Percentiles rank a stretch among this genome's conserved stretches.
phyloP scores from a whole-genome alignment of 2,329 filamentous ascomycete genomes.

The Beauveria caledonica region DNA sequence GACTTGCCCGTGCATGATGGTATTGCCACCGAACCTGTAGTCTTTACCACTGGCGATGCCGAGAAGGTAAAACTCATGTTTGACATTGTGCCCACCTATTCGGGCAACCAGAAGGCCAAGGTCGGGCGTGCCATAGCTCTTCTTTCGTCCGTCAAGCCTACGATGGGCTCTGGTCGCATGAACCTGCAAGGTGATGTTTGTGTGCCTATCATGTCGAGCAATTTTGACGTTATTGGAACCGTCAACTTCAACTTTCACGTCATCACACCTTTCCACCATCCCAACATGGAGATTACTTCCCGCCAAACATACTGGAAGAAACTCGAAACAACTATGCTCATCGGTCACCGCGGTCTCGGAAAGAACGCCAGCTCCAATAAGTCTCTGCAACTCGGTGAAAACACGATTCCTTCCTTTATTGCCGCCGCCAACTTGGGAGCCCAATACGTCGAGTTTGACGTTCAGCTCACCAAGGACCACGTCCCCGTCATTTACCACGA shows the following conservation, averaged over 20 bases:
- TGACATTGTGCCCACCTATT: constrained; percentile 92
- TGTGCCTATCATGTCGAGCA: constrained; percentile 80
- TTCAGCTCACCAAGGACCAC: constrained; percentile 97
- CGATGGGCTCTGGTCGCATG: constrained; percentile 77
- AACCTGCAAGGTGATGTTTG: constrained; percentile 87
- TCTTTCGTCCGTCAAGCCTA: constrained; percentile 76
- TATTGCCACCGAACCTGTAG: constrained; percentile 85
- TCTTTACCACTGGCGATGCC: constrained; percentile 73
- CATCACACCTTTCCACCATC: constrained; percentile 88
- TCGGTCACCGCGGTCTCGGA: constrained; percentile 66
- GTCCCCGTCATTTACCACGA: constrained; percentile 98
- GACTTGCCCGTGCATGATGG: constrained; percentile 92
- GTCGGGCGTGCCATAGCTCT: constrained; percentile 85
- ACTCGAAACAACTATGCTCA: constrained; percentile 76
- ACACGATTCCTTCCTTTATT: constrained; percentile 92
- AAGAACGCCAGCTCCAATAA: constrained; percentile 81
- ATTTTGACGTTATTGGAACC: constrained; percentile 81
- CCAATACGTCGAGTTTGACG: constrained; percentile 70
- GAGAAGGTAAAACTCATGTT: constrained; percentile 83
- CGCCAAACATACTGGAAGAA: constrained; percentile 96
- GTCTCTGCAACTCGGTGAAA: constrained; percentile 90
- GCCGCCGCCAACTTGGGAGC: constrained; percentile 88
- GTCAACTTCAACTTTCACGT: constrained; percentile 97
- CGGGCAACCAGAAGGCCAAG: constrained; percentile 79
- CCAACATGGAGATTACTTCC: constrained; percentile 85